Evolutionary conservation across 306 rosid species (phyloP).

Genomic region (Trichosanthes truncata): DNA sequence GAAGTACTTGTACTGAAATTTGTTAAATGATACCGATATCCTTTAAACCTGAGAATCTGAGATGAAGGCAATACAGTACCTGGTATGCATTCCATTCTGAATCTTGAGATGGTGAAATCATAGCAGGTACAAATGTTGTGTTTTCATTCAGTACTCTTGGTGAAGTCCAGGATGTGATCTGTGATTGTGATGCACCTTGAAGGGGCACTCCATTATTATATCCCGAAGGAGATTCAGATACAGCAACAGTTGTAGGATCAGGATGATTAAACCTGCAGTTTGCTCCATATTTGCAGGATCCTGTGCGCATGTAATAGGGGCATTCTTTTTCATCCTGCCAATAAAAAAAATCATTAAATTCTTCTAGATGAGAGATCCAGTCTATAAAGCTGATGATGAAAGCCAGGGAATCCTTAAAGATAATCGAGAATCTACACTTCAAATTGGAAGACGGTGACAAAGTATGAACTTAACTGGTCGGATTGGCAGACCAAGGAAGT

Average conservation of each 20-base stretch:
- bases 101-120: conserved; percentile 46
- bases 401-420: neutral
- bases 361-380: neutral
- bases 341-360: conserved; percentile 7
- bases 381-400: neutral
- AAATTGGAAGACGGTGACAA: neutral
- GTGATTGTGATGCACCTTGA: conserved; percentile 44
- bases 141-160: conserved; percentile 56
- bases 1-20: neutral
- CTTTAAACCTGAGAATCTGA: neutral
- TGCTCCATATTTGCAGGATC: conserved; percentile 86
- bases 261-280: conserved; percentile 96
- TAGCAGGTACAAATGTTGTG: conserved; percentile 49
- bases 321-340: conserved; percentile 85
- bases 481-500: conserved; percentile 85
- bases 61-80: conserved; percentile 27
- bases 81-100: conserved; percentile 79
- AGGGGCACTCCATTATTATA: conserved; percentile 48
- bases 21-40: neutral
- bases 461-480: conserved; percentile 46
- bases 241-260: conserved; percentile 67
- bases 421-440: neutral
- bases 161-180: conserved; percentile 51
- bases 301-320: conserved; percentile 86
- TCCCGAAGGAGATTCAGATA: conserved; percentile 45